A percentile compares a stretch with the other conserved stretches of the same genome.
These are phyloP conservation scores for Platanthera zijinensis DNA, from an alignment of 106 monocot genomes.

Conservation along the genomic window DNA sequence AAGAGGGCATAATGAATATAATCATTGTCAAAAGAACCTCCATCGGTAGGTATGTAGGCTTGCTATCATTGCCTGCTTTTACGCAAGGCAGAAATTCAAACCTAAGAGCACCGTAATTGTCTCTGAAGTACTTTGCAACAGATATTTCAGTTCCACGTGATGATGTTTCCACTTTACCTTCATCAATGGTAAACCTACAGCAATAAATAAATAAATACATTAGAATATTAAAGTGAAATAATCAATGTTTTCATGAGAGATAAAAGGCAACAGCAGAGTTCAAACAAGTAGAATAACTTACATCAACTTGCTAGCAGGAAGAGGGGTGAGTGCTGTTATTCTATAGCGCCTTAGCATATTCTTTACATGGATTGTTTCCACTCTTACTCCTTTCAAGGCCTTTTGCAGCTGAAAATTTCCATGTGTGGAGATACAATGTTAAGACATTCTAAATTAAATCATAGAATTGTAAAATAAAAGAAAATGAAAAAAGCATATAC, in stretches of 20 bases:
- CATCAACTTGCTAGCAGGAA: conserved; percentile 29
- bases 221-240: not conserved
- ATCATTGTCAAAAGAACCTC: conserved; percentile 21
- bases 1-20: not conserved
- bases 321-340: conserved; percentile 36
- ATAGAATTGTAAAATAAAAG: not conserved
- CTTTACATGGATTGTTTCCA: conserved; percentile 25
- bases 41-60: conserved; percentile 35
- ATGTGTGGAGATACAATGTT: too few species aligned
- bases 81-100: conserved; percentile 24
- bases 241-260: not conserved
- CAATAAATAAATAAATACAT: not conserved
- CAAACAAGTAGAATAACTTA: conserved; percentile 3
- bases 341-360: conserved; percentile 25
- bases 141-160: not conserved
- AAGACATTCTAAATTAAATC: too few species aligned
- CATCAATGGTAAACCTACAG: conserved; percentile 23
- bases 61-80: conserved; percentile 28
- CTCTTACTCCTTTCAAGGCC: conserved; percentile 38
- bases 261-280: not conserved
- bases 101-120: conserved; percentile 15
- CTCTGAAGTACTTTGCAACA: conserved; percentile 27
- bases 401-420: conserved; percentile 31
- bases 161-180: not conserved
- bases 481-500: conserved; percentile 11